Conservation (phyloP, 1,284 basidiomycete species). For the Moesziomyces aphidis region DNA sequence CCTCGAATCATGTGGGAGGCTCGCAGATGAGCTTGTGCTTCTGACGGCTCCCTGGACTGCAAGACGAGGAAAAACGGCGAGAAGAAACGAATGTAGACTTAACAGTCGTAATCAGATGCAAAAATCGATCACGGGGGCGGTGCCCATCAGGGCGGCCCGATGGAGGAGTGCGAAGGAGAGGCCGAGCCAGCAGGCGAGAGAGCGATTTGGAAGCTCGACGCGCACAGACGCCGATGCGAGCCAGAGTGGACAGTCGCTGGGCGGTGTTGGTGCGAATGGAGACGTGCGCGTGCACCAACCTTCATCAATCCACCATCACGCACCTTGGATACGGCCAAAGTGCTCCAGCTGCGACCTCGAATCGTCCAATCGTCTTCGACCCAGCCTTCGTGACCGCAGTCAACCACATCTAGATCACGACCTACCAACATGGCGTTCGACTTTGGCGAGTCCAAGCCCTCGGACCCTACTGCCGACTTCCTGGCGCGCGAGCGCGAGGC, state of each 20-base stretch:
- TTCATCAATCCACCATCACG: background rate
- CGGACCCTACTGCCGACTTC: conserved; percentile 67
- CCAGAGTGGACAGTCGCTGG: background rate
- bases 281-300: background rate
- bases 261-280: background rate
- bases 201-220: conserved; percentile 10
- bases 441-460: conserved; percentile 50
- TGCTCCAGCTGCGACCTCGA: background rate
- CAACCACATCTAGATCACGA: background rate
- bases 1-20: conserved; percentile 14
- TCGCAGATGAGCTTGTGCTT: background rate
- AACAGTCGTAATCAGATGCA: too few relatives aligned
- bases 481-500: conserved; percentile 63
- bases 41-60: background rate
- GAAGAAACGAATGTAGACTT: too few relatives aligned
- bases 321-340: background rate
- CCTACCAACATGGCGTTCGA: conserved; percentile 54
- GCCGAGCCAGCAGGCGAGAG: conserved; percentile 2
- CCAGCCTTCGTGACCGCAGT: too few relatives aligned
- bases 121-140: conserved; percentile 30
- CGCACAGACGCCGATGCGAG: conserved; percentile 14
- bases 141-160: background rate
- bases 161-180: background rate
- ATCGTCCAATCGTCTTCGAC: too few relatives aligned
- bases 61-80: too few relatives aligned